phyloP scores from a whole-genome alignment of 179 eudicot species.

The Amaranthus tricolor region DNA sequence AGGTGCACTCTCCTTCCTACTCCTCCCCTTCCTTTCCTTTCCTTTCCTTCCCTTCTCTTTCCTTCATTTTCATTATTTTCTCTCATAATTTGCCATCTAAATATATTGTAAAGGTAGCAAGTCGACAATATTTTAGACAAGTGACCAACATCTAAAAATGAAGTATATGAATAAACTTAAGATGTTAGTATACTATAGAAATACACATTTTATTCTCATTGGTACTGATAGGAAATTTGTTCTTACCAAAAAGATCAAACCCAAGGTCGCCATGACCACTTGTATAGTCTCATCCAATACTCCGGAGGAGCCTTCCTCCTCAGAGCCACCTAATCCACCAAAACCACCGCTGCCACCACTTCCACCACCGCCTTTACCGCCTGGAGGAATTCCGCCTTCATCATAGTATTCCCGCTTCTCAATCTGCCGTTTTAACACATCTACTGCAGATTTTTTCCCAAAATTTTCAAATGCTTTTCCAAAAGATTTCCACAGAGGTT shows the following conservation, averaged over 20 bases:
- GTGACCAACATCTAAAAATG: neutral
- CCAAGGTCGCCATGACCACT: conserved; percentile 59
- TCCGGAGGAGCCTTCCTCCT: conserved; percentile 48
- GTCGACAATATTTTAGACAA: neutral
- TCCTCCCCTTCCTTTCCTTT: no score
- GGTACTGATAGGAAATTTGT: neutral
- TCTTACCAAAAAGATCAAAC: conserved; percentile 63
- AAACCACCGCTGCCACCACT: conserved; percentile 23
- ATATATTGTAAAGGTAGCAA: no score
- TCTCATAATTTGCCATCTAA: no score
- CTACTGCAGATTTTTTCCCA: conserved; percentile 58
- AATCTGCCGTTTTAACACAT: conserved; percentile 57
- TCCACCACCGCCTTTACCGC: conserved; percentile 36
- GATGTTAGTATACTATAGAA: no score
- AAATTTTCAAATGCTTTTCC: conserved; percentile 55
- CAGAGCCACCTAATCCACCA: conserved; percentile 44
- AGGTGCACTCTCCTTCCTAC: no score
- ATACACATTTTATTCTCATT: neutral
- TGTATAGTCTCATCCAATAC: conserved; percentile 53
- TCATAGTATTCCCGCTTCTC: conserved; percentile 61
- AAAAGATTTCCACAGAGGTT: conserved; percentile 66
- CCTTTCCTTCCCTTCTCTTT: no score
- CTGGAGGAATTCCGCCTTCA: conserved; percentile 35
- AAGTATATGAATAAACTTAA: neutral
- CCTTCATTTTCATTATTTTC: no score